Evolutionary conservation across 2,329 filamentous ascomycete genomes (phyloP).

Genomic region (Rugonectria rugulosa): DNA sequence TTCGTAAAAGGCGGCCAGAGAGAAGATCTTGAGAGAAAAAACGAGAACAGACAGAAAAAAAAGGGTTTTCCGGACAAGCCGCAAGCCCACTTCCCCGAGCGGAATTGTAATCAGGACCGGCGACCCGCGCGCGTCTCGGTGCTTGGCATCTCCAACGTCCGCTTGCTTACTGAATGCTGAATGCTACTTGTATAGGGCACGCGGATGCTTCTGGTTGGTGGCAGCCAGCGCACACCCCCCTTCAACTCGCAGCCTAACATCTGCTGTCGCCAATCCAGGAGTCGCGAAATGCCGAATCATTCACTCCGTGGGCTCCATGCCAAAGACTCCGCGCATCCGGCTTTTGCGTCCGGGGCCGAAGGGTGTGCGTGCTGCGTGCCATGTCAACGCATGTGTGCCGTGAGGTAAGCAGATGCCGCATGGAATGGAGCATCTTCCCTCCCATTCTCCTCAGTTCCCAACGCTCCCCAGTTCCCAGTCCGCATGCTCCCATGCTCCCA

Average conservation of each 20-base stretch:
- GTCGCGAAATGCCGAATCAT: constrained; percentile 21
- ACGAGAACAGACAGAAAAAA: background rate
- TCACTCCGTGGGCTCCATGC: constrained; percentile 12
- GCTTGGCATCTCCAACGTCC: background rate
- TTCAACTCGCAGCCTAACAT: background rate
- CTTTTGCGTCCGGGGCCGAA: constrained; percentile 12
- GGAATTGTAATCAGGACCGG: constrained; percentile 15
- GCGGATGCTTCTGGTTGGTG: constrained; percentile 9
- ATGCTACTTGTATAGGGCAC: constrained; percentile 2
- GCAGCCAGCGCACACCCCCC: background rate
- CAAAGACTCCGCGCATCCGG: constrained; percentile 9
- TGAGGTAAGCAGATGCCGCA: constrained; percentile 20
- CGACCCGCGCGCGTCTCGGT: constrained; percentile 8
- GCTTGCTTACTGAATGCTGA: background rate
- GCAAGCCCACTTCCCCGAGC: background rate
- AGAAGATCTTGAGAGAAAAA: background rate
- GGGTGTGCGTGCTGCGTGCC: too few species aligned
- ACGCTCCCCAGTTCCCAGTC: too few species aligned
- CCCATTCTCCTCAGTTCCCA: too few species aligned
- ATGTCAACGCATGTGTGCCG: constrained; percentile 5
- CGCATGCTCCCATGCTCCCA: too few species aligned
- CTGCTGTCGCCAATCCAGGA: background rate
- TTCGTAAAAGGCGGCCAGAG: background rate
- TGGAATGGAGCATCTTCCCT: too few species aligned
- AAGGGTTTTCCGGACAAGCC: constrained; percentile 14